A percentile compares a stretch with the other conserved stretches of the same genome.
Conservation (phyloP, 2,329 filamentous ascomycete genomes). For the Nemania sp. region DNA sequence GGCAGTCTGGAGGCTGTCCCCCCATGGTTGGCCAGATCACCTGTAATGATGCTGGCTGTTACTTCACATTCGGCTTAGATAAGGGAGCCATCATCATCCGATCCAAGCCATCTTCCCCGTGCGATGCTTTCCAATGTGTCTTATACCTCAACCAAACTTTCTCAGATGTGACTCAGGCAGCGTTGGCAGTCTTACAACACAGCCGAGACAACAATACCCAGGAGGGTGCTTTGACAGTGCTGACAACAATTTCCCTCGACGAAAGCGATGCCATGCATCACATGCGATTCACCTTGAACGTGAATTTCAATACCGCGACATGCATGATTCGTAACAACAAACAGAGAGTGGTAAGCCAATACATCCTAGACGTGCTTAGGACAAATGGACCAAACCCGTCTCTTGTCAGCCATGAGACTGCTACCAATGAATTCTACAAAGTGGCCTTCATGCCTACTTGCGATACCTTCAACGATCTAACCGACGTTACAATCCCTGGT, state of each 20-base stretch:
- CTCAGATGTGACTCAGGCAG: constrained; percentile 23
- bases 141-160: constrained; percentile 33
- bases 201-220: constrained; percentile 36
- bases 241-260: constrained; percentile 50
- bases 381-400: constrained; percentile 8
- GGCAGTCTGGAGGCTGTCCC: constrained; percentile 21
- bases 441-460: constrained; percentile 71
- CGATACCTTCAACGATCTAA: constrained; percentile 52
- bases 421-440: constrained; percentile 73
- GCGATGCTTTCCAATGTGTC: constrained; percentile 32
- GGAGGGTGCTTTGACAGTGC: constrained; percentile 52
- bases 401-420: constrained; percentile 42
- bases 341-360: constrained; percentile 52
- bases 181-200: constrained; percentile 34
- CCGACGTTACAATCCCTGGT: constrained; percentile 57
- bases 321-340: constrained; percentile 50
- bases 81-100: constrained; percentile 30
- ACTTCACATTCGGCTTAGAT: constrained; percentile 33
- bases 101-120: constrained; percentile 28
- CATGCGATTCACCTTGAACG: constrained; percentile 51
- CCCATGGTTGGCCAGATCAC: constrained; percentile 18
- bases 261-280: constrained; percentile 44
- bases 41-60: constrained; percentile 35
- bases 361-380: constrained; percentile 54
- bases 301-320: constrained; percentile 59